Evolutionary conservation across 208 protist species (phyloP), one percentile per base, ranked within the genome.

Genomic region (Trypanosoma grayi): DNA sequence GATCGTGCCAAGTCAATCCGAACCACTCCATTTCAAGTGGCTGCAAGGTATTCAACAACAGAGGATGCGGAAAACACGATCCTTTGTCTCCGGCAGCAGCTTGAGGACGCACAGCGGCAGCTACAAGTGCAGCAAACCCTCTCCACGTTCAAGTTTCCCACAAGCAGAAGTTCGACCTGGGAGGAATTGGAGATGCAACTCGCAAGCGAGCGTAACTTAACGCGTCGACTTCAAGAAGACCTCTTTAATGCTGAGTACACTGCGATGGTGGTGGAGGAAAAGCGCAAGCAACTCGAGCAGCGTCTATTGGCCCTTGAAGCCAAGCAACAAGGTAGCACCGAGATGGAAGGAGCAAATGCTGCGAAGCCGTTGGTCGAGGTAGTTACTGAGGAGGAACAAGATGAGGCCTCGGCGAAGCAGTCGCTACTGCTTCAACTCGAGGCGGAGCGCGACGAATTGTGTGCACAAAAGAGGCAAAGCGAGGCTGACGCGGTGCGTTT

Each of bases 1-100:
- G 85, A 98, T 69, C 76, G 95, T 7, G 95, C 94, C 13, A 93
- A 97, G 66, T 83, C 89, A 50, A 97, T 98, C 63, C 77, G 86
- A 14, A 97, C 96, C 43, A 80, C 83, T 27, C 90, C 90, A 13
- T 73, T 85, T 50, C 60, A 87, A 11, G 81, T 90, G 14, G 60
- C 77, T 24, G 41, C 74, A 10, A 13, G 50, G 14, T 39, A 0
- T 8, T 69, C 50, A 14, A 50, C 34, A 18, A 56, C 53, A 2
- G 78, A 77, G 25, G 75, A 88, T 46, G 79, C 84, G 14, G 74
- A 79, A 66, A 72, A 66, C 28, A 83, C 77, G 5, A 92, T 94
- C 55, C 20, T 70, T 16, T 39, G 63, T 20, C 77, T 97, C 36
- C 75, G 80, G 5, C 28, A 75, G 13, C 81, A 94, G 65, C 66